Evolutionary conservation across 2,329 filamentous ascomycete species (phyloP).

Genomic region (Aspergillus ochraceus): DNA sequence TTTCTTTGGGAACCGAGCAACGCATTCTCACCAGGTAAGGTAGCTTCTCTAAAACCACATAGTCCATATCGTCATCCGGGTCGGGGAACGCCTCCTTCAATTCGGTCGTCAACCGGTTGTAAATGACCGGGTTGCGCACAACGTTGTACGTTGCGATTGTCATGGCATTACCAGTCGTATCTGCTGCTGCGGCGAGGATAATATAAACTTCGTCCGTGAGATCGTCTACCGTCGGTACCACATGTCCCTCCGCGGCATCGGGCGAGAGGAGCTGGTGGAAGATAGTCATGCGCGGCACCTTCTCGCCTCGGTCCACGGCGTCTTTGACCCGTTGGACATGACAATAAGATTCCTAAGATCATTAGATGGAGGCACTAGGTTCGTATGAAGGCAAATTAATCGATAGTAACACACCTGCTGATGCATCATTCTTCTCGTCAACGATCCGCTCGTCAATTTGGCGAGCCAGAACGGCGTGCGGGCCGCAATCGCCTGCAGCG

Average conservation of each 20-base stretch:
- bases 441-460: constrained; percentile 7
- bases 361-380: neutral
- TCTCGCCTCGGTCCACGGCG: constrained; percentile 15
- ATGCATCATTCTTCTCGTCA: constrained; percentile 18
- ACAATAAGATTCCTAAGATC: constrained; percentile 7
- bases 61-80: constrained; percentile 22
- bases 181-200: constrained; percentile 31
- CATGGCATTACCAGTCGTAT: constrained; percentile 37
- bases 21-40: constrained; percentile 30
- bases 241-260: constrained; percentile 17
- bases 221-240: constrained; percentile 21
- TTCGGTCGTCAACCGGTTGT: constrained; percentile 26
- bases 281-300: constrained; percentile 20
- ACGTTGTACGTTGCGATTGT: constrained; percentile 33
- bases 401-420: constrained; percentile 10
- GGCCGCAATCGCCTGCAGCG: constrained; percentile 14
- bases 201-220: constrained; percentile 30
- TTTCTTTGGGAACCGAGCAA: neutral
- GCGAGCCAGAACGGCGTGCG: constrained; percentile 20
- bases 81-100: constrained; percentile 33
- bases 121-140: constrained; percentile 28
- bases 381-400: neutral
- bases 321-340: constrained; percentile 20
- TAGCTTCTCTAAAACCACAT: constrained; percentile 34
- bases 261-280: constrained; percentile 22